Conservation (phyloP, 768 basidiomycete genomes). For the Lepiota venenata region DNA sequence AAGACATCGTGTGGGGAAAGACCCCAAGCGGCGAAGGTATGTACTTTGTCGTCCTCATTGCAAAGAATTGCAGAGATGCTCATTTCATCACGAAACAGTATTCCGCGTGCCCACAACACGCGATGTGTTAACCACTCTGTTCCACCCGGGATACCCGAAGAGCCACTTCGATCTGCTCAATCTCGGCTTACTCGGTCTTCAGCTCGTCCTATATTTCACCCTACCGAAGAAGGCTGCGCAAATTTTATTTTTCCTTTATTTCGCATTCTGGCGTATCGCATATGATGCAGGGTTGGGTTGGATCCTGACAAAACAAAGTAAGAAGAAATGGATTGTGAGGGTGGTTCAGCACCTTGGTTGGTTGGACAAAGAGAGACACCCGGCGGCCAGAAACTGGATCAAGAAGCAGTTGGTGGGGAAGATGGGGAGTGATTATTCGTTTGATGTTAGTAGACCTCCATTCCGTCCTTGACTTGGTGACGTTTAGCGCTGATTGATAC, state of each 20-base stretch:
- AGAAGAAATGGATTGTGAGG: slow-evolving; percentile 89
- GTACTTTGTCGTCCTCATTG: slow-evolving; percentile 14
- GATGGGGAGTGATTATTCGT: slow-evolving; percentile 93
- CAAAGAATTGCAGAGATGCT: slow-evolving; percentile 5
- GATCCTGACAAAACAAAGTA: slow-evolving; percentile 93
- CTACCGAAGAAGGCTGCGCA: slow-evolving; percentile 55
- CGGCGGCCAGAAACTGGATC: slow-evolving; percentile 77
- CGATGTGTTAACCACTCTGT: slow-evolving; percentile 82
- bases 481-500: slow-evolving; percentile 4
- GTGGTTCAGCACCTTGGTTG: slow-evolving; percentile 78
- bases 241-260: slow-evolving; percentile 84
- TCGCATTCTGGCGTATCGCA: slow-evolving; percentile 88
- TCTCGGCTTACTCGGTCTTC: slow-evolving; percentile 71
- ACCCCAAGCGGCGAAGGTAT: slow-evolving; percentile 77
- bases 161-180: slow-evolving; percentile 88
- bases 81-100: slow-evolving; percentile 43
- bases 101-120: slow-evolving; percentile 93
- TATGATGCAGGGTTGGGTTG: slow-evolving; percentile 95
- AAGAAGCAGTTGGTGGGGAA: slow-evolving; percentile 81
- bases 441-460: slow-evolving; percentile 59
- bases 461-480: slow-evolving; percentile 1
- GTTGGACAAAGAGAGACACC: slow-evolving; percentile 74
- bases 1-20: slow-evolving; percentile 84
- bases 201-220: slow-evolving; percentile 67
- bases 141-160: slow-evolving; percentile 80